Evolutionary conservation across 139 green algal genomes (phyloP).

Genomic region (Dunaliella sp.): DNA sequence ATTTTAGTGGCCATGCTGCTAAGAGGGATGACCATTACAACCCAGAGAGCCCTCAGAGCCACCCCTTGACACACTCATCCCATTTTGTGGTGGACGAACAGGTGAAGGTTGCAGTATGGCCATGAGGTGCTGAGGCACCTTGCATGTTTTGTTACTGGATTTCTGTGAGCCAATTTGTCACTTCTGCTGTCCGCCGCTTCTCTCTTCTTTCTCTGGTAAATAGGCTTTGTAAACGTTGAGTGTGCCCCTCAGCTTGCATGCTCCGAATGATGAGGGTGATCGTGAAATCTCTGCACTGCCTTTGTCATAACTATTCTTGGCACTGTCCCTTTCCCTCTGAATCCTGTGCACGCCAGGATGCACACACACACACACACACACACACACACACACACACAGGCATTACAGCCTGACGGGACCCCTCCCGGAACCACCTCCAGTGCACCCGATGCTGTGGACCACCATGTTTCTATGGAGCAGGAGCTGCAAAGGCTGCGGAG

Average conservation of each 20-base stretch:
- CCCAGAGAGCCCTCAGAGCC: not conserved
- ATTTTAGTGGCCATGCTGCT: not conserved
- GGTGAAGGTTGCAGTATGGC: not conserved
- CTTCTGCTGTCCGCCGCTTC: too few relatives aligned
- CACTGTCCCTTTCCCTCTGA: not conserved
- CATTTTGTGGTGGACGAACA: not conserved
- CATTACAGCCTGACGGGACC: not conserved
- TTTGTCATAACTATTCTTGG: not conserved
- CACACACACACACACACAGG: too few relatives aligned
- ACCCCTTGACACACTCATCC: not conserved
- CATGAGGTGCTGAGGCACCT: not conserved
- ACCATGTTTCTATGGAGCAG: not conserved
- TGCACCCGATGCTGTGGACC: not conserved
- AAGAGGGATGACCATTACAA: too few relatives aligned
- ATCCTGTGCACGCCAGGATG: not conserved
- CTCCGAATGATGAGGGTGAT: not conserved
- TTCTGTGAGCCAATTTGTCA: too few relatives aligned
- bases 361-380: too few relatives aligned
- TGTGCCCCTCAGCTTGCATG: too few relatives aligned
- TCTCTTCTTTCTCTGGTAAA: too few relatives aligned
- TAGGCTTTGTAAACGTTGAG: too few relatives aligned
- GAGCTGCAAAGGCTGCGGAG: not conserved
- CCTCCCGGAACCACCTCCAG: not conserved
- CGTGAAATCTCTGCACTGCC: not conserved
- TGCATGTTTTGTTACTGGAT: too few relatives aligned